These are phyloP conservation scores for Fraxinus xanthoxyloides DNA, from an alignment of 305 asterid species.

Conservation along the genomic window DNA sequence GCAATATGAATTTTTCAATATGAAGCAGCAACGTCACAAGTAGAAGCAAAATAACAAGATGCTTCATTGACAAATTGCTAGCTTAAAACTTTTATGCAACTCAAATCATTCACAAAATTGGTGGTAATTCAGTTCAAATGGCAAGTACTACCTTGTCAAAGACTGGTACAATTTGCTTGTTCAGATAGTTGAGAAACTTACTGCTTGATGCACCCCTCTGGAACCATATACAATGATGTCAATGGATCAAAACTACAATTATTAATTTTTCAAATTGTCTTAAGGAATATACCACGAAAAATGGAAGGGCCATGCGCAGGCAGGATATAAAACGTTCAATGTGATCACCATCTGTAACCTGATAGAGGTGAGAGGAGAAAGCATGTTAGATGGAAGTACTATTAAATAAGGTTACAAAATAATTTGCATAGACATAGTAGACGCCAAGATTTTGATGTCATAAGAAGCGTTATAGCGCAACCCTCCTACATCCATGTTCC, in stretches of 20 bases:
- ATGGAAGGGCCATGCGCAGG: constrained; percentile 73
- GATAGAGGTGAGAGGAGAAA: constrained; percentile 26
- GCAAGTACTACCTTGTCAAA: constrained; percentile 77
- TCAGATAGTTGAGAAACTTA: constrained; percentile 79
- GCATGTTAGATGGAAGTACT: constrained; percentile 14
- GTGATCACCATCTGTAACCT: constrained; percentile 91
- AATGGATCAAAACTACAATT: constrained; percentile 3
- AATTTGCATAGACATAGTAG: background rate
- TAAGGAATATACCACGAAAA: constrained; percentile 54
- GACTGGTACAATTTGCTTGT: constrained; percentile 76
- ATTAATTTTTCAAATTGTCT: background rate
- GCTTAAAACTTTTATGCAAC: constrained; percentile 3
- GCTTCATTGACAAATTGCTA: constrained; percentile 2
- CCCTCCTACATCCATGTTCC: background rate
- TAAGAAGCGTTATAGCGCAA: background rate
- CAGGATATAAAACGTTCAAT: constrained; percentile 71
- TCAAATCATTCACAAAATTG: constrained; percentile 7
- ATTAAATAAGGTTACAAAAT: constrained; percentile 1
- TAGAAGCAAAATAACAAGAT: constrained; percentile 12
- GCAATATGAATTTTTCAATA: background rate
- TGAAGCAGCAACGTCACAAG: background rate
- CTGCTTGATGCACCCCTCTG: constrained; percentile 93
- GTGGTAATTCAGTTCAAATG: constrained; percentile 8
- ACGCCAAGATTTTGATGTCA: background rate
- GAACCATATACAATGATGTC: constrained; percentile 22